Percentiles rank a stretch among this genome's conserved stretches.
Evolutionary conservation across 2,329 filamentous ascomycete species (phyloP).

Genomic region (Talaromyces piceae): DNA sequence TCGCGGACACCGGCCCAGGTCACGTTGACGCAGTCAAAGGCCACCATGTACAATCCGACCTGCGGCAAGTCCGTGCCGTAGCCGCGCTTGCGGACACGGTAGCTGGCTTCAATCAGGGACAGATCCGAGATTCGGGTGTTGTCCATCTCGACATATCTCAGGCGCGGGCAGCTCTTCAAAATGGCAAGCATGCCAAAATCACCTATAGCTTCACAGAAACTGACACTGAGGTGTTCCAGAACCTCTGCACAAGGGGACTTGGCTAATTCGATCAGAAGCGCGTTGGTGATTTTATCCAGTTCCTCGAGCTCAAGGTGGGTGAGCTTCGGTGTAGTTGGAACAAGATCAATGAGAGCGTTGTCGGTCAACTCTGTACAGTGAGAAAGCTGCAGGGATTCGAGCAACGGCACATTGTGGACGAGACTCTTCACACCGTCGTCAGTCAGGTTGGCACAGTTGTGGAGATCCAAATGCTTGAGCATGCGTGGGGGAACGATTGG

Average conservation of each 20-base stretch:
- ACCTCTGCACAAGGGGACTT: conserved; percentile 64
- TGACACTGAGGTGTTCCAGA: conserved; percentile 76
- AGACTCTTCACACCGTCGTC: conserved; percentile 63
- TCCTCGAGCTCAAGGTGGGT: conserved; percentile 90
- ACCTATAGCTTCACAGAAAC: conserved; percentile 79
- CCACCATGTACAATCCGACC: conserved; percentile 65
- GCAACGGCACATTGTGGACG: conserved; percentile 64
- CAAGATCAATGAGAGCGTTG: conserved; percentile 60
- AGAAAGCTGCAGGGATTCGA: conserved; percentile 77
- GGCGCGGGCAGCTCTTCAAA: conserved; percentile 62
- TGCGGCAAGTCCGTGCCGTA: conserved; percentile 44
- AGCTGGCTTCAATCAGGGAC: conserved; percentile 73
- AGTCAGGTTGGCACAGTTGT: conserved; percentile 67
- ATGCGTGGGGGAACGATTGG: conserved; percentile 69
- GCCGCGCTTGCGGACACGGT: conserved; percentile 64
- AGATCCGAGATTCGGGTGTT: conserved; percentile 88
- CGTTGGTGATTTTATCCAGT: conserved; percentile 67
- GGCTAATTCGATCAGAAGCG: conserved; percentile 64
- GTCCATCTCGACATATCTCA: conserved; percentile 75
- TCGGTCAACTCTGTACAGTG: conserved; percentile 71
- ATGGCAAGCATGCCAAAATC: conserved; percentile 79
- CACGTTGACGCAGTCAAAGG: conserved; percentile 86
- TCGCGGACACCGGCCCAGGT: conserved; percentile 90
- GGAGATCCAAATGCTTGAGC: conserved; percentile 78
- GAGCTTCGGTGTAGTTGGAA: conserved; percentile 67